Evolutionary conservation across 129 eudicot genomes (phyloP), one percentile per base, ranked within the genome.

Genomic region (Centrapalus pauciflorus): DNA sequence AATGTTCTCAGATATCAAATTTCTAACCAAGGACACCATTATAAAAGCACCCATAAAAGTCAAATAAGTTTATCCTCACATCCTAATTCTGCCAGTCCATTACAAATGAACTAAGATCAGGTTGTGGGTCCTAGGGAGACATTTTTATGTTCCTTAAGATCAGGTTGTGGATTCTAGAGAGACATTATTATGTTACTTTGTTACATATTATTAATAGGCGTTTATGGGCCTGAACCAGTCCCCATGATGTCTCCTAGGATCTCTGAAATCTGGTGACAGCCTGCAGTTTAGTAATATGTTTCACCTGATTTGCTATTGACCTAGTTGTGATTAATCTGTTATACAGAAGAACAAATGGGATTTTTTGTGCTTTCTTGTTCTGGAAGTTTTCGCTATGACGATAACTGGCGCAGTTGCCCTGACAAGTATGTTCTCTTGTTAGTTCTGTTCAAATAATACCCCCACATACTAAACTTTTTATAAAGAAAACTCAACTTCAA

Each of bases 271-370:
- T 33, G 37, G 37, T 9, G 4, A 33, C 37, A 4, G 7, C 37
- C 1, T 33, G 12, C 45, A 9, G 4, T 38, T 38, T 38, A 38
- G 46, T 12, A 38, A 38, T 38, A 38, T 38, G 46, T 38, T 21
- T 21, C 37, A 61, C 16, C 20, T 61, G 54, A 54, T 55, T 37
- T 50, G 35, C 12, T 3, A 34, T 72, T 63, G 56, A 30, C 54
- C 61, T 20, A 20, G 16, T 76, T 64, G 64, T 75, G 81, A 67
- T 27, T 37, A 38, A 27, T 34, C 37, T 65, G 66, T 30, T 24
- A 55, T 63, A 55, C 96, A 93, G 99, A 93, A 77, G 64, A 89
- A 89, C 93, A 93, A 93, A 80, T 78, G 99, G 99, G 99, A 94
- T 66, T 94, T 94, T 73, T 78, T 89, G 80, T 14, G 81, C 72